Evolutionary conservation across 2,329 filamentous ascomycete species (phyloP).

Genomic region (Ramularia endophylla): DNA sequence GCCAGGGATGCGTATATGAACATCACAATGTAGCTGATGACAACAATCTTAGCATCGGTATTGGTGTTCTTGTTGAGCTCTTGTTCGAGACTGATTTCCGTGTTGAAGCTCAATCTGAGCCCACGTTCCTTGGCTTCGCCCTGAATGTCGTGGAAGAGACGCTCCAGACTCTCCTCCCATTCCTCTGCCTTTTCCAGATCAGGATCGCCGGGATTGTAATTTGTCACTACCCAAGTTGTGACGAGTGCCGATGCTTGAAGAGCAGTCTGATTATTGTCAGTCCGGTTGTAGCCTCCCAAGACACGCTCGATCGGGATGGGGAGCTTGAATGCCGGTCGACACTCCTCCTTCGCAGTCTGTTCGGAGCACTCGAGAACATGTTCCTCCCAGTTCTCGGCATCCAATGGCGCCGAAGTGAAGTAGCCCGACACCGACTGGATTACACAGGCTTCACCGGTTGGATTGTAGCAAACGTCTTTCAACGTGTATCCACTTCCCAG

Average conservation of each 20-base stretch:
- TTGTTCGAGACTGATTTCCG: constrained; percentile 89
- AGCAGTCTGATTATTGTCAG: constrained; percentile 43
- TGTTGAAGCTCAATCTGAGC: constrained; percentile 85
- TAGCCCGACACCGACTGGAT: constrained; percentile 91
- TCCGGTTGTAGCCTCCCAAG: constrained; percentile 69
- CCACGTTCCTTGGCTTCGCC: constrained; percentile 71
- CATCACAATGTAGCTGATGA: constrained; percentile 98
- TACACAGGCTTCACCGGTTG: constrained; percentile 80
- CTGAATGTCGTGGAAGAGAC: constrained; percentile 69
- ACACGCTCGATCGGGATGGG: constrained; percentile 81
- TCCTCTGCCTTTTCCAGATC: constrained; percentile 72
- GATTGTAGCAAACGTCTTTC: constrained; percentile 89
- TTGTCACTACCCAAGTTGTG: constrained; percentile 91
- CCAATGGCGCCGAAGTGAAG: constrained; percentile 54
- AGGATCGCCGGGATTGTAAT: constrained; percentile 66
- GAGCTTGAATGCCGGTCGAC: constrained; percentile 82
- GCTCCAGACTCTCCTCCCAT: constrained; percentile 77
- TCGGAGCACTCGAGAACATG: constrained; percentile 67
- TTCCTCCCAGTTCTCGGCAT: constrained; percentile 63
- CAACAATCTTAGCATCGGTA: constrained; percentile 93
- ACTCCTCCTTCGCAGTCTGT: constrained; percentile 54
- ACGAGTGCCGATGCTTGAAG: constrained; percentile 74
- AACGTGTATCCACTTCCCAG: constrained; percentile 62
- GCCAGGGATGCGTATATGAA: constrained; percentile 94
- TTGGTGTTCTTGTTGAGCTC: constrained; percentile 98